Percentiles rank a stretch among this genome's conserved stretches.
Evolutionary conservation across 176 grass and related monocot genomes (phyloP).

Genomic region (Alloteropsis semialata): DNA sequence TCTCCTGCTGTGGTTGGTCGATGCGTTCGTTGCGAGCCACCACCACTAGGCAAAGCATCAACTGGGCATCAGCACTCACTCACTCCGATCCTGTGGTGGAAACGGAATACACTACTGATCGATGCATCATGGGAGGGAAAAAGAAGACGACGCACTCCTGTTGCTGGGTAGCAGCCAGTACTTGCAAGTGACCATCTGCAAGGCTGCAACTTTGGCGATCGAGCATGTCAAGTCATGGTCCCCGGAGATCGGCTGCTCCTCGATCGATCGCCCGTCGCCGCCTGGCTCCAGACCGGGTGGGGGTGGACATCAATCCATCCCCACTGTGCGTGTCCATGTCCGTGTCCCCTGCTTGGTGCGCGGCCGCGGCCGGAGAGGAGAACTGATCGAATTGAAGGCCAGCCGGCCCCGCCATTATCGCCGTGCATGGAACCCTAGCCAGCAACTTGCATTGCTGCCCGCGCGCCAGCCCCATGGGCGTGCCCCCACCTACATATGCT

Average conservation of each 20-base stretch:
- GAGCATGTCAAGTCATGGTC: constrained; percentile 18
- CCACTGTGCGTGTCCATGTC: constrained; percentile 14
- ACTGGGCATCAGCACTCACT: too few species aligned
- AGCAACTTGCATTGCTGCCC: constrained; percentile 22
- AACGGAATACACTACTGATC: too few species aligned
- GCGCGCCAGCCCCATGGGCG: too few species aligned
- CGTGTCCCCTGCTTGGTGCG: background rate
- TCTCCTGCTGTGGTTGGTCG: background rate
- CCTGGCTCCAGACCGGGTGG: constrained; percentile 26
- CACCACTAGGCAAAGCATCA: too few species aligned
- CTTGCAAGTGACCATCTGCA: constrained; percentile 8
- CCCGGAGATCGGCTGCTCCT: background rate
- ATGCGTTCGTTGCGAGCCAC: background rate
- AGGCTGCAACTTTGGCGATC: background rate
- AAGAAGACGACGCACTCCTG: too few species aligned
- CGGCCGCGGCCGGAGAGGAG: background rate
- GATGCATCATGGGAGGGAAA: too few species aligned
- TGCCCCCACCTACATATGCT: background rate
- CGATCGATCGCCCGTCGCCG: background rate
- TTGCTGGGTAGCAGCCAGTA: background rate
- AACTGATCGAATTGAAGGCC: background rate
- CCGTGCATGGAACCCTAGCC: background rate
- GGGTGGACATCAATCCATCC: constrained; percentile 17
- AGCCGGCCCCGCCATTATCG: background rate
- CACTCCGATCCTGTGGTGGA: too few species aligned